Conservation (phyloP, 2,329 filamentous ascomycete genomes). For the Exophiala sp. region DNA sequence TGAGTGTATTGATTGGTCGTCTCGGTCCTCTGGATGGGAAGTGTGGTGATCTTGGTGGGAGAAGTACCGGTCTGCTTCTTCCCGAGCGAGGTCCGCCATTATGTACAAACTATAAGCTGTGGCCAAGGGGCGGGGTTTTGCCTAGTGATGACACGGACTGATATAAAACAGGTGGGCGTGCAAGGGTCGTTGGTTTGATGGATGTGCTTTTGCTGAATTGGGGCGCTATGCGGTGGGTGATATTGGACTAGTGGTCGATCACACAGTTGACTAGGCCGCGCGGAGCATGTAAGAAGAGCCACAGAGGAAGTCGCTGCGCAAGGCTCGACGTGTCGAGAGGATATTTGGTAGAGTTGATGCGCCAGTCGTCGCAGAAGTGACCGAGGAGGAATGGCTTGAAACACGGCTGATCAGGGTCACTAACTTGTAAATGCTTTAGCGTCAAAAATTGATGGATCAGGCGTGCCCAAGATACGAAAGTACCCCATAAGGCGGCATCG, state of each 20-base stretch:
- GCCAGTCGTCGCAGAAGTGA: conserved; percentile 5
- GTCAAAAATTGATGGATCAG: no score
- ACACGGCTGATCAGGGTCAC: conserved; percentile 1
- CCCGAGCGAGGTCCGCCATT: conserved; percentile 43
- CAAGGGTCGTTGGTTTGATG: not conserved
- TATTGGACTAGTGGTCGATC: not conserved
- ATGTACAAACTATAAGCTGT: conserved; percentile 26
- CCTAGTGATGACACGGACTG: not conserved
- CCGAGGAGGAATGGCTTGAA: conserved; percentile 17
- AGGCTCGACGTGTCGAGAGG: conserved; percentile 1
- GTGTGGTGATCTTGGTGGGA: conserved; percentile 35
- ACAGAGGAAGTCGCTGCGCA: not conserved
- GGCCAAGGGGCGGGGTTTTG: not conserved
- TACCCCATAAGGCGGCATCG: no score
- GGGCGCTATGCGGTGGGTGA: not conserved
- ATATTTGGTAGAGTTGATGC: conserved; percentile 2
- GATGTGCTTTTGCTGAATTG: not conserved
- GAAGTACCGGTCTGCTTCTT: conserved; percentile 46
- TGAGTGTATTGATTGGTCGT: conserved; percentile 21
- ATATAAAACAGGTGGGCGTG: not conserved
- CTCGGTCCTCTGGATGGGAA: conserved; percentile 44
- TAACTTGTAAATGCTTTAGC: no score
- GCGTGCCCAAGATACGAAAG: no score
- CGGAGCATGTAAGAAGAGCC: not conserved
- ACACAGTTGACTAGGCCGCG: not conserved